Base-by-base conservation (phyloP, 768 basidiomycete genomes). In the Pleurotus pulmonarius region DNA sequence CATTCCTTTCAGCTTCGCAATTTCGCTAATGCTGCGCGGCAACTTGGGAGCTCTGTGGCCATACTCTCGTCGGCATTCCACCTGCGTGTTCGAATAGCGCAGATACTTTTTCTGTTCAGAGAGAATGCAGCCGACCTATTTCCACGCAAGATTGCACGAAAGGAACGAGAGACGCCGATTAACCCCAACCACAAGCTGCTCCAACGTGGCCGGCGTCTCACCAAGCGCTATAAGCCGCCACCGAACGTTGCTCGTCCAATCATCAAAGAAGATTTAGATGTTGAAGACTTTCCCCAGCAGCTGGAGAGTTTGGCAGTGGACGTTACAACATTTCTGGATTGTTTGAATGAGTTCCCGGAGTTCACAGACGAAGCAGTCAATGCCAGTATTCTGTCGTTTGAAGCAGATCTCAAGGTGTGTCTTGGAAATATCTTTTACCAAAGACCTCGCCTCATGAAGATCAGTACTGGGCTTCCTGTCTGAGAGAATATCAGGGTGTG, bases 111-210 rank as follows among this genome's bases (percentile, higher is more conserved):
- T 65, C 77, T 91, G 12, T 89, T 88, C 68, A 83, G 81, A 41
- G 83, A 87, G 68, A 91, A 90, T 62, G 87, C 87, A 1, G 85
- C 87, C 15, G 83, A 85, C 59, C 75, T 90, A n/a, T 90, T 90
- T 59, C 87, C 87, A 5, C 78, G 83, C 18, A 89, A 87, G 61
- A 71, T 88, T 24, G 55, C 67, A 57, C 73, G 78, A 63, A 61
- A 79, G 61, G 64, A 70, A 64, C 63, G 73, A 56, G 70, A 84
- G 67, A 59, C 60, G 60, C 39, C 61, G 24, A 15, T 63, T 56
- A 75, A 66, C 56, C 67, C 37, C 64, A 70, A 59, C 59, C 62
- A 29, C 59, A 64, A 46, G 64, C 70, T 70, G 46, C 66, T 64
- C 45, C 69, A 71, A 57, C 65, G 68, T 29, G 29, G 29, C 29